These are phyloP conservation scores for Hysterangium stoloniferum DNA, from an alignment of 768 basidiomycete genomes.

Conservation along the genomic window DNA sequence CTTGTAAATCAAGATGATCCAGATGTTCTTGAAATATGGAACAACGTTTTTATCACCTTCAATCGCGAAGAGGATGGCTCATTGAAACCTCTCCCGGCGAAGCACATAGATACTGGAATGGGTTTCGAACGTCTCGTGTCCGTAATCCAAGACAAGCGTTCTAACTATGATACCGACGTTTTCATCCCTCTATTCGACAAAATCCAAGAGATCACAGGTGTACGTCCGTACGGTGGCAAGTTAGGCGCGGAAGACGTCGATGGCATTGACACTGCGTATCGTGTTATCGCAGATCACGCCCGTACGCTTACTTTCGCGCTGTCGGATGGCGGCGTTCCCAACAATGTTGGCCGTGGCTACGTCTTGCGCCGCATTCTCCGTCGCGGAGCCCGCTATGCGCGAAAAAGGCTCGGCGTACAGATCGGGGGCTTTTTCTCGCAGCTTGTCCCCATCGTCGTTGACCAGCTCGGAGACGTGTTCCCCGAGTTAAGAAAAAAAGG, in stretches of 20 bases:
- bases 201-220: constrained; percentile 85
- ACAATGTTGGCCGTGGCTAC: constrained; percentile 94
- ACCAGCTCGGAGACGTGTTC: constrained; percentile 82
- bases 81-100: constrained; percentile 72
- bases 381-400: constrained; percentile 90
- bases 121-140: constrained; percentile 98
- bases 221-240: constrained; percentile 79
- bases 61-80: constrained; percentile 89
- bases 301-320: constrained; percentile 93
- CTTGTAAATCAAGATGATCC: constrained; percentile 97
- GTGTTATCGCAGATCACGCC: constrained; percentile 94
- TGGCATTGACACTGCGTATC: constrained; percentile 95
- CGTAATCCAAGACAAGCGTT: constrained; percentile 79
- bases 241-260: constrained; percentile 94
- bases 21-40: constrained; percentile 97
- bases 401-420: constrained; percentile 87
- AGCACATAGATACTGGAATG: constrained; percentile 99
- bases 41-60: constrained; percentile 99
- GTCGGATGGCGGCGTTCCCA: constrained; percentile 93
- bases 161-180: constrained; percentile 98
- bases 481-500: constrained; percentile 84
- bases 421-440: constrained; percentile 96
- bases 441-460: constrained; percentile 81
- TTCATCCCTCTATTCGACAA: constrained; percentile 83
- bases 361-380: constrained; percentile 92